These are phyloP conservation scores for Radiomyces spectabilis DNA, from an alignment of 192 early-diverging fungal species.

Conservation along the genomic window DNA sequence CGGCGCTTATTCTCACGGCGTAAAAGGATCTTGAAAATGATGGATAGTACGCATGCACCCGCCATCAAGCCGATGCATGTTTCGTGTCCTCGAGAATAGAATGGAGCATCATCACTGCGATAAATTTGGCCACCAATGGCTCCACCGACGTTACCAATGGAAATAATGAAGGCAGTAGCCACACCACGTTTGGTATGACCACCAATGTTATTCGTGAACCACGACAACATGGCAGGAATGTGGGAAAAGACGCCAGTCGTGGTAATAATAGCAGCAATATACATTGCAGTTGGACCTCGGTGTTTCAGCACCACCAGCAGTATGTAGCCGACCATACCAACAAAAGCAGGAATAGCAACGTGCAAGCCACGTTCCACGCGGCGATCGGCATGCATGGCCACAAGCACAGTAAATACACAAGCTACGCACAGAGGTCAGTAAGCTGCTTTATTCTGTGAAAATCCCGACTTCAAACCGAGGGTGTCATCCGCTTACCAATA, in stretches of 20 bases:
- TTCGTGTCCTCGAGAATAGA: constrained; percentile 39
- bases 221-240: constrained; percentile 54
- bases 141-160: constrained; percentile 67
- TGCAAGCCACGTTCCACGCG: constrained; percentile 38
- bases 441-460: background rate
- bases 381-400: constrained; percentile 30
- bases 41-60: constrained; percentile 36
- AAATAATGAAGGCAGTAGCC: constrained; percentile 39
- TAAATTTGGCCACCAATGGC: constrained; percentile 70
- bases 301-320: constrained; percentile 32
- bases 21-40: constrained; percentile 43
- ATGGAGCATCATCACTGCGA: constrained; percentile 47
- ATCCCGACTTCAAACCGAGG: no score
- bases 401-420: constrained; percentile 17
- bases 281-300: constrained; percentile 21
- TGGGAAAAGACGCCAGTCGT: constrained; percentile 39
- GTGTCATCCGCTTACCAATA: constrained; percentile 39
- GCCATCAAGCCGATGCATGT: constrained; percentile 44
- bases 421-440: constrained; percentile 11
- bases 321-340: constrained; percentile 42
- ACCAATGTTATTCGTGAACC: constrained; percentile 60
- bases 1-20: constrained; percentile 53
- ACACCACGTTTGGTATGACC: constrained; percentile 62
- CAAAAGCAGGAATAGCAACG: constrained; percentile 24
- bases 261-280: constrained; percentile 33